Evolutionary conservation across 2,329 filamentous ascomycete species (phyloP).

Genomic region (Colletotrichum sansevieriae): DNA sequence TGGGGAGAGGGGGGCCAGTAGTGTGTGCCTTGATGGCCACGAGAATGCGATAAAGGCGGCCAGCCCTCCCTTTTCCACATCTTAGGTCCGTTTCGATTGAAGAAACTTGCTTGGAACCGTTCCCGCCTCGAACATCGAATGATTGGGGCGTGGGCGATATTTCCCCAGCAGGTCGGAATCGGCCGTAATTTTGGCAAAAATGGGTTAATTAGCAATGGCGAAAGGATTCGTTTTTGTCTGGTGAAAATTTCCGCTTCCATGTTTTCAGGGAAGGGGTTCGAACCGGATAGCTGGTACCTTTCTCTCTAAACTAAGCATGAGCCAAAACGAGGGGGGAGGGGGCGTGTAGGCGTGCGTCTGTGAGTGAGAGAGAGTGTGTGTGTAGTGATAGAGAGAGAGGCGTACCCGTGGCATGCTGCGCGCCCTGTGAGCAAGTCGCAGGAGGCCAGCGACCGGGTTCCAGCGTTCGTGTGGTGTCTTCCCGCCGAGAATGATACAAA

Average conservation of each 20-base stretch:
- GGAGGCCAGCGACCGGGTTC: slow-evolving; percentile 19
- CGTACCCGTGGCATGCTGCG: slow-evolving; percentile 14
- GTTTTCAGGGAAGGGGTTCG: slow-evolving; percentile 10
- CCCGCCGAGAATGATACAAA: not conserved
- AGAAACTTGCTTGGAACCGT: not conserved
- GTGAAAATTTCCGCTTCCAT: slow-evolving; percentile 5
- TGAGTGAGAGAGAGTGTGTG: not conserved
- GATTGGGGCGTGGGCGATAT: slow-evolving; percentile 4
- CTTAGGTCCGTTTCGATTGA: not conserved
- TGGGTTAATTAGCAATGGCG: slow-evolving; percentile 5
- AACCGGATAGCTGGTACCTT: slow-evolving; percentile 32
- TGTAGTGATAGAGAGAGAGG: not conserved
- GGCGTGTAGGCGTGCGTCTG: not conserved
- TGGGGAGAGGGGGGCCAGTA: too few species aligned
- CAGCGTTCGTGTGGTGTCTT: slow-evolving; percentile 14
- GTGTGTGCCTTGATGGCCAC: not conserved
- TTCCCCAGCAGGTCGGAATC: slow-evolving; percentile 17
- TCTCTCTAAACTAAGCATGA: not conserved
- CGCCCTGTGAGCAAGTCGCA: slow-evolving; percentile 35
- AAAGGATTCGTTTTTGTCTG: slow-evolving; percentile 1
- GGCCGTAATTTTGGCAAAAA: slow-evolving; percentile 11
- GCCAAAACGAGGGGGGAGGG: not conserved
- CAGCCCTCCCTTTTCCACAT: not conserved
- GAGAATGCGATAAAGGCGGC: not conserved
- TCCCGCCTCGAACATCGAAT: not conserved